Evolutionary conservation across 2,329 filamentous ascomycete genomes (phyloP).

Genomic region (Trichoderma koningiopsis): DNA sequence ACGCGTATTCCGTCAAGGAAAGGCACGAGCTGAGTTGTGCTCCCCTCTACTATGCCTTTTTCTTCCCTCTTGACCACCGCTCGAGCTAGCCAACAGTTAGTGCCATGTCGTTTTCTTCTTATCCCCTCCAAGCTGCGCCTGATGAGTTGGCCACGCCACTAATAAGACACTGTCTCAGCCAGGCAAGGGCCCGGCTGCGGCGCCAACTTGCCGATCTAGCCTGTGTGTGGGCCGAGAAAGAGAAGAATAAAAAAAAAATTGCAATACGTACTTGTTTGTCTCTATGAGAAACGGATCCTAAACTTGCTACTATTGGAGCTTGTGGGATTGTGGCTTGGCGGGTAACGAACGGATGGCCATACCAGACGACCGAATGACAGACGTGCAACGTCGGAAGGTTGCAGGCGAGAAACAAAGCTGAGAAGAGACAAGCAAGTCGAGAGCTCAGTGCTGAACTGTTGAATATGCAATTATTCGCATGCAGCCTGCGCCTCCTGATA

Average conservation of each 20-base stretch:
- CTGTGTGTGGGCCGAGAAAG: conserved; percentile 20
- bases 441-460: background rate
- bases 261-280: background rate
- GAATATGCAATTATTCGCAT: conserved; percentile 24
- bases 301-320: conserved; percentile 18
- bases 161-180: conserved; percentile 39
- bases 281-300: conserved; percentile 1
- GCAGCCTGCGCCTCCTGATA: background rate
- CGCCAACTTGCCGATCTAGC: conserved; percentile 27
- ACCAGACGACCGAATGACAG: conserved; percentile 9
- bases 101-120: background rate
- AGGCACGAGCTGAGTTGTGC: conserved; percentile 13
- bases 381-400: background rate
- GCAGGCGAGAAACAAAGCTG: background rate
- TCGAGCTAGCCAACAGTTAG: background rate
- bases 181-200: conserved; percentile 22
- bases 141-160: conserved; percentile 26
- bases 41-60: conserved; percentile 4
- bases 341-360: conserved; percentile 18
- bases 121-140: background rate
- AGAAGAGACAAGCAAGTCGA: background rate
- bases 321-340: conserved; percentile 22
- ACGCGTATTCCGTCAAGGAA: conserved; percentile 1
- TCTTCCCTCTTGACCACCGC: background rate
- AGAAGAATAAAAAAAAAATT: background rate